Evolutionary conservation across 306 rosid species (phyloP), one percentile per base, ranked within the genome.

Genomic region (Vigna unguiculata): DNA sequence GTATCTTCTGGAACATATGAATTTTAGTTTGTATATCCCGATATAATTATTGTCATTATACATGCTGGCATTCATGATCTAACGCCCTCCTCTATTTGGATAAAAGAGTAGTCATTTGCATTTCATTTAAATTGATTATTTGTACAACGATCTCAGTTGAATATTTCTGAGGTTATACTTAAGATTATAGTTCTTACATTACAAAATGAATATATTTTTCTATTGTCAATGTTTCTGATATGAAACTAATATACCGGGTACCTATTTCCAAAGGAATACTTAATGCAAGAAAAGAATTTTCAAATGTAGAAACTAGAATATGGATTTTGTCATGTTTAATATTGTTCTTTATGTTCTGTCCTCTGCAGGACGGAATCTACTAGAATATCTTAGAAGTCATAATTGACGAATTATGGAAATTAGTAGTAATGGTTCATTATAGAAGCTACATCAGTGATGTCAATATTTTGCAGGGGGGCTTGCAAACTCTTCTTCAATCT

Each of bases 401-500:
- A 53, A 63, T 58, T 71, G 64, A 36, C 10, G 3, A 61, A 79
- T 53, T 46, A 38, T 36, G 73, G 9, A 78, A 85, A 68, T 57
- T 34, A 61, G 62, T 78, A 75, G 36, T 48, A 41, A 66, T 74
- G 52, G 49, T 78, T 67, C 25, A 75, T 20, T 79, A n/a, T 77
- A 76, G 64, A 83, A 66, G 70, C 81, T 77, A 34, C 47, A 59
- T 59, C 48, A 80, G 75, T 48, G 60, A 55, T 72, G 30, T 68
- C 47, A 36, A 75, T 71, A 58, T 85, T 86, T 62, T 43, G 51
- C 86, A 92, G 97, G 94, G 88, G 66, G 92, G 96, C 28, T 88
- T 94, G 82, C 89, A 88, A 90, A 83, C 84, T 70, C 97, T 92
- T 68, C 87, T 92, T 61, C 86, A 78, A 69, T 78, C 85, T 72